These are phyloP conservation scores for Capronia americana DNA, from an alignment of 2,329 filamentous ascomycete genomes.

Conservation along the genomic window DNA sequence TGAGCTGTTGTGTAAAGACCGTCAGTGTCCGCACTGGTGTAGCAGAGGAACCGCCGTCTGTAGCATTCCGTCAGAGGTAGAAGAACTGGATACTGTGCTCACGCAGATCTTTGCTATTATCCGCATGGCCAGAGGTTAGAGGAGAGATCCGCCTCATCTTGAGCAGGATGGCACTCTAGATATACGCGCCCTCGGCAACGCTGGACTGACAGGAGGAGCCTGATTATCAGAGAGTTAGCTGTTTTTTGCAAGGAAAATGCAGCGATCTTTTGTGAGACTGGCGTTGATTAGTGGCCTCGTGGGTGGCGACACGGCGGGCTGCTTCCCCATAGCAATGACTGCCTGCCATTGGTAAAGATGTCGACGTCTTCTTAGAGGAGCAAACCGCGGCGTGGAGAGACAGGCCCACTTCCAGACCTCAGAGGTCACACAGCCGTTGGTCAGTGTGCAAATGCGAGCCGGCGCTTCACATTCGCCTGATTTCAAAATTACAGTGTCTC, in stretches of 20 bases:
- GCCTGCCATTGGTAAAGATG: background rate
- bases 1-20: background rate
- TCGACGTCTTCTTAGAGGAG: background rate
- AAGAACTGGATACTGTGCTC: background rate
- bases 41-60: background rate
- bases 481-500: background rate
- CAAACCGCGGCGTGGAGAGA: background rate
- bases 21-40: background rate
- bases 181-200: background rate
- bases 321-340: background rate
- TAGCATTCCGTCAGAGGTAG: background rate
- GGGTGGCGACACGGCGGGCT: background rate
- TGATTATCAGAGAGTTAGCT: background rate
- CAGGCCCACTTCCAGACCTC: background rate
- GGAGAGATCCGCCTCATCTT: slow-evolving; percentile 8
- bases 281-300: slow-evolving; percentile 7
- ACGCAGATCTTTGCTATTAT: slow-evolving; percentile 3
- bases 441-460: background rate
- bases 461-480: slow-evolving; percentile 10
- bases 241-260: background rate
- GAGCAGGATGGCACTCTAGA: slow-evolving; percentile 1
- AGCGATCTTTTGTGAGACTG: background rate
- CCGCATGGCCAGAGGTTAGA: background rate
- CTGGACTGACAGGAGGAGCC: background rate
- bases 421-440: background rate